Evolutionary conservation across 495 filamentous ascomycete genomes (phyloP).

Genomic region (Letharia lupina): DNA sequence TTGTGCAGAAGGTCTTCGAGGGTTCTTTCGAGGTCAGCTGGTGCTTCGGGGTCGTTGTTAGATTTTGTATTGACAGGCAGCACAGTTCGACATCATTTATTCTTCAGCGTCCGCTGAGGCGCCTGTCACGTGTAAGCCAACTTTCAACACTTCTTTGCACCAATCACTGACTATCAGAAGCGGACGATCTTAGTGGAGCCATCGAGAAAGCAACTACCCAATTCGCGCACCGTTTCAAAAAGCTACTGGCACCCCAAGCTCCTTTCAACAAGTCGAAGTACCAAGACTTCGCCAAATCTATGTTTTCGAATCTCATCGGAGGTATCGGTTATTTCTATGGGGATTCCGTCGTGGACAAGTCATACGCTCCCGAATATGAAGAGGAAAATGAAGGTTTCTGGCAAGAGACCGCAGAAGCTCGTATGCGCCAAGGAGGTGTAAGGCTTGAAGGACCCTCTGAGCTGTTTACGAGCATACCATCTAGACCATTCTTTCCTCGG

Average conservation of each 20-base stretch:
- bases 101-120: constrained; percentile 65
- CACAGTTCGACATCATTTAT: constrained; percentile 77
- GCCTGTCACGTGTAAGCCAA: constrained; percentile 45
- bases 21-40: constrained; percentile 65
- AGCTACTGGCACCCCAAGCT: constrained; percentile 61
- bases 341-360: constrained; percentile 76
- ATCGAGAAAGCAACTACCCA: constrained; percentile 55
- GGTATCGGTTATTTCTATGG: constrained; percentile 96
- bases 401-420: constrained; percentile 78
- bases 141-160: not conserved
- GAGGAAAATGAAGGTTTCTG: constrained; percentile 97
- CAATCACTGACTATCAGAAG: constrained; percentile 36
- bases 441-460: constrained; percentile 74
- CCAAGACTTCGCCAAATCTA: constrained; percentile 69
- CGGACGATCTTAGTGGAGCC: constrained; percentile 58
- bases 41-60: not conserved
- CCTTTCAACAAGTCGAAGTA: constrained; percentile 72
- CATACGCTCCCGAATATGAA: constrained; percentile 81
- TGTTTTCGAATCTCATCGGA: constrained; percentile 91
- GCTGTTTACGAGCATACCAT: constrained; percentile 89
- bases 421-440: constrained; percentile 50
- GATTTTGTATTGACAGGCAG: constrained; percentile 14
- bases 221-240: constrained; percentile 67
- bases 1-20: constrained; percentile 88
- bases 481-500: constrained; percentile 88